Percentiles rank a stretch among this genome's conserved stretches.
These are phyloP conservation scores for Monosporascus sp. DNA, from an alignment of 2,329 filamentous ascomycete genomes.

Conservation along the genomic window DNA sequence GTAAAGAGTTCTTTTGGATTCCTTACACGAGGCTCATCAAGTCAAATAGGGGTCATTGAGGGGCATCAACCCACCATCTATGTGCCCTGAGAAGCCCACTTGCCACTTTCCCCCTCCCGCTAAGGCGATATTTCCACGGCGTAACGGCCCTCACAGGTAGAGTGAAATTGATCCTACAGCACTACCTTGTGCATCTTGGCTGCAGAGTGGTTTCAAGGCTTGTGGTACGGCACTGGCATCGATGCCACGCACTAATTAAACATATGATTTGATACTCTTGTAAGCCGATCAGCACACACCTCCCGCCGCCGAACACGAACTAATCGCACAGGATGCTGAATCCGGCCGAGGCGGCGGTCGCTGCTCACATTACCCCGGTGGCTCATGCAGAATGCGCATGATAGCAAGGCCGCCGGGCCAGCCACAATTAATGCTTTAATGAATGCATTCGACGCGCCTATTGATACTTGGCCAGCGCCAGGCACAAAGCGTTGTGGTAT, in stretches of 20 bases:
- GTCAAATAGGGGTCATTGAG: background rate
- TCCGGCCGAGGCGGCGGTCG: background rate
- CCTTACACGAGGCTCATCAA: background rate
- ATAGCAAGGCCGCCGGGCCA: background rate
- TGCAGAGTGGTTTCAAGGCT: background rate
- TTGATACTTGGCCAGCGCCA: too few relatives aligned
- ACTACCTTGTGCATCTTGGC: background rate
- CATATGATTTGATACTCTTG: background rate
- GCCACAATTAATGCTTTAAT: background rate
- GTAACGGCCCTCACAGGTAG: background rate
- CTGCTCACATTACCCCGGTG: background rate
- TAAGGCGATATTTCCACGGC: background rate
- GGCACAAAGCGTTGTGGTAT: too few relatives aligned
- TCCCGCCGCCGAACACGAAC: background rate
- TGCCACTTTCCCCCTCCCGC: background rate
- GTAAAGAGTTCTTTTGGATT: background rate
- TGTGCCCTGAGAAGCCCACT: background rate
- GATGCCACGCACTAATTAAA: background rate
- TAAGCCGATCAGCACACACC: background rate
- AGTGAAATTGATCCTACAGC: background rate
- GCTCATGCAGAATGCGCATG: background rate
- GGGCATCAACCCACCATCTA: background rate
- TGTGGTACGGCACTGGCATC: background rate
- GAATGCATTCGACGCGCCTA: too few relatives aligned
- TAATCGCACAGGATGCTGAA: background rate